These are phyloP conservation scores for Alternaria arbusti DNA, from an alignment of 2,329 filamentous ascomycete species.

Conservation along the genomic window DNA sequence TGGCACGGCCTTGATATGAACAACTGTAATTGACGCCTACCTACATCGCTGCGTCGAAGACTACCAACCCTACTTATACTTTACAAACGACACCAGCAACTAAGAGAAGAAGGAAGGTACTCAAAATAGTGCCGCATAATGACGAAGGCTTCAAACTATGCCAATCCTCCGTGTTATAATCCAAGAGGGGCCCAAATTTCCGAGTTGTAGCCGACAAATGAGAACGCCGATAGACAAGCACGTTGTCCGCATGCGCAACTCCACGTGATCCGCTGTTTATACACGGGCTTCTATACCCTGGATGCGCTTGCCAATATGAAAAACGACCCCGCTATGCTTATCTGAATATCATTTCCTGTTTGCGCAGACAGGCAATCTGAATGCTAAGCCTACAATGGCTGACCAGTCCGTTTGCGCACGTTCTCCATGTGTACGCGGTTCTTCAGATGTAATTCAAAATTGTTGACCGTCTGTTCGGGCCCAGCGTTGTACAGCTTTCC, in stretches of 20 bases:
- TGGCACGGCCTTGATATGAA: background rate
- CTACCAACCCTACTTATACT: conserved; percentile 9
- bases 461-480: conserved; percentile 81
- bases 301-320: conserved; percentile 20
- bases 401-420: conserved; percentile 43
- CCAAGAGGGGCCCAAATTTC: conserved; percentile 17
- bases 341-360: conserved; percentile 5
- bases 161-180: conserved; percentile 5
- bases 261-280: conserved; percentile 26
- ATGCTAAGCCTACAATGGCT: conserved; percentile 9
- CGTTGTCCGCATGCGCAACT: conserved; percentile 22
- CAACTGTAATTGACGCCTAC: conserved; percentile 11
- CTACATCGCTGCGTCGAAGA: conserved; percentile 7
- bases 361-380: background rate
- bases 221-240: conserved; percentile 35
- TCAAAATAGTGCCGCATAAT: conserved; percentile 6
- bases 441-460: conserved; percentile 91
- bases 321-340: conserved; percentile 10
- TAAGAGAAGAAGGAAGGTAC: conserved; percentile 6
- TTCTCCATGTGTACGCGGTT: conserved; percentile 71
- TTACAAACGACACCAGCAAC: background rate
- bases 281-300: conserved; percentile 20
- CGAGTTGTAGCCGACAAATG: conserved; percentile 30
- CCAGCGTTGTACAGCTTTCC: conserved; percentile 93
- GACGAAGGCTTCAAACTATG: conserved; percentile 5